Evolutionary conservation across 768 basidiomycete species (phyloP).

Genomic region (Amanita pseudoporphyria): DNA sequence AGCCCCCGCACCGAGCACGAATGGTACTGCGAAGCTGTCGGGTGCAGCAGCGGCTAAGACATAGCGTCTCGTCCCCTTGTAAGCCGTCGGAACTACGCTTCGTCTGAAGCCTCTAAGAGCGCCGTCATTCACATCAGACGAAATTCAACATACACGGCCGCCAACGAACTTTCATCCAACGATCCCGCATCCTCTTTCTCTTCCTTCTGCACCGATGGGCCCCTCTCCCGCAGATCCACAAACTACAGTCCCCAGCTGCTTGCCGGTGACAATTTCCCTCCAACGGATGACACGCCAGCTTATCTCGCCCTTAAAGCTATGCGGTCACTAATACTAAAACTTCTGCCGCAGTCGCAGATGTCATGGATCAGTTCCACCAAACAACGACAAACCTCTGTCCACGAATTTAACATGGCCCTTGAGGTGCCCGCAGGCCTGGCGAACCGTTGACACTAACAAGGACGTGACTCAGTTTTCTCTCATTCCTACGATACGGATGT

Average conservation of each 20-base stretch:
- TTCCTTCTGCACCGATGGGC: constrained; percentile 9
- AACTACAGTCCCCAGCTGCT: constrained; percentile 1
- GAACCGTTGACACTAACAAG: constrained; percentile 52
- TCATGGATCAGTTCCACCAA: constrained; percentile 25
- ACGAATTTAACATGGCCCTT: constrained; percentile 58
- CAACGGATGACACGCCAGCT: constrained; percentile 9
- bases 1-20: constrained; percentile 17
- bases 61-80: constrained; percentile 21
- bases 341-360: constrained; percentile 21
- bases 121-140: neutral
- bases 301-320: constrained; percentile 19
- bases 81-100: constrained; percentile 40
- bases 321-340: constrained; percentile 17
- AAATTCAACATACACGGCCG: constrained; percentile 9
- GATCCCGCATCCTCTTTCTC: constrained; percentile 8
- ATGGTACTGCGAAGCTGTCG: constrained; percentile 12
- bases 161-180: neutral
- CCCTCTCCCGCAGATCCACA: constrained; percentile 16
- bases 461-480: constrained; percentile 54
- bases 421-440: constrained; percentile 36
- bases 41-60: constrained; percentile 6
- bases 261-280: neutral
- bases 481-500: constrained; percentile 54
- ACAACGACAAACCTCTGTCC: constrained; percentile 24
- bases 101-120: constrained; percentile 11